phyloP scores from a whole-genome alignment of 2,329 filamentous ascomycete genomes.

The Coleophoma crateriformis region DNA sequence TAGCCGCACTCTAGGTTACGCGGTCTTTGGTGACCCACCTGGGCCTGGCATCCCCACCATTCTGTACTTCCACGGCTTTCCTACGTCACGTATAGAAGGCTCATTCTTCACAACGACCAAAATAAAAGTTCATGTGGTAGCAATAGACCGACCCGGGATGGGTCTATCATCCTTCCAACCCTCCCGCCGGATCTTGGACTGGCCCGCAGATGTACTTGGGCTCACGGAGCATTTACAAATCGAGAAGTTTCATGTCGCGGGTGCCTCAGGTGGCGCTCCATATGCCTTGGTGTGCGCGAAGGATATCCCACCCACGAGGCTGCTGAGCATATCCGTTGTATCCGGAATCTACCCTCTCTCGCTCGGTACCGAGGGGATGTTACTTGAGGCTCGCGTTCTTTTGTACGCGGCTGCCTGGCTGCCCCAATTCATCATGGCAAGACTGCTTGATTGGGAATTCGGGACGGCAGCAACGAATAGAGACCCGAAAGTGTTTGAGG shows the following conservation, averaged over 20 bases:
- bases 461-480: conserved; percentile 1
- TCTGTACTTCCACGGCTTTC: conserved; percentile 38
- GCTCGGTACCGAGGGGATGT: conserved; percentile 6
- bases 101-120: conserved; percentile 20
- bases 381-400: conserved; percentile 1
- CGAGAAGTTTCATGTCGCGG: conserved; percentile 35
- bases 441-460: conserved; percentile 7
- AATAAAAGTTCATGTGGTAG: conserved; percentile 28
- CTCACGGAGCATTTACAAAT: conserved; percentile 35
- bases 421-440: not conserved
- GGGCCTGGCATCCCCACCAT: conserved; percentile 16
- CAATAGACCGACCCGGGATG: conserved; percentile 36
- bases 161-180: conserved; percentile 33
- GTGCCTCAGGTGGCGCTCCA: conserved; percentile 38
- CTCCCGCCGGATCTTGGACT: conserved; percentile 23
- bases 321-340: conserved; percentile 3
- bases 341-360: conserved; percentile 7
- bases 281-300: conserved; percentile 40
- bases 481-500: conserved; percentile 6
- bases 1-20: conserved; percentile 34
- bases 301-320: conserved; percentile 18
- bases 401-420: conserved; percentile 1
- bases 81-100: conserved; percentile 34
- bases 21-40: conserved; percentile 30
- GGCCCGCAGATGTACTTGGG: conserved; percentile 35